A percentile compares a stretch with the other conserved stretches of the same genome.
phyloP scores from a whole-genome alignment of 208 protist genomes.

The Angomonas deanei region DNA sequence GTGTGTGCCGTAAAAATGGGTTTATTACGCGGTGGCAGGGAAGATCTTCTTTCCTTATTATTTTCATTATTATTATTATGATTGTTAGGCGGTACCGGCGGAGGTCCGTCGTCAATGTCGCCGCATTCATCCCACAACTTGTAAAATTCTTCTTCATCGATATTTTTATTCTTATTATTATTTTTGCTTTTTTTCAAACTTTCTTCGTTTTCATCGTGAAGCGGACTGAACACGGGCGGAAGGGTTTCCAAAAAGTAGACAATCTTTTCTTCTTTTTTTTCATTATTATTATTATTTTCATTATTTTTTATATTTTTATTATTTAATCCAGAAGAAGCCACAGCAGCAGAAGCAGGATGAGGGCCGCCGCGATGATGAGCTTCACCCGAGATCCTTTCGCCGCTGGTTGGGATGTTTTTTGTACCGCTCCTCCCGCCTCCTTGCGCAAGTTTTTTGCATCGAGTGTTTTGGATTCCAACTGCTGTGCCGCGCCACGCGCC shows the following conservation, averaged over 20 bases:
- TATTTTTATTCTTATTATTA: background rate
- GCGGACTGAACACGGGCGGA: background rate
- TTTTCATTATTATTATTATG: background rate
- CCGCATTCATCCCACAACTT: background rate
- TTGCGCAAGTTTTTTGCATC: background rate
- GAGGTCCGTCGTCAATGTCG: background rate
- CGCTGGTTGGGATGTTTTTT: background rate
- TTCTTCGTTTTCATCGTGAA: background rate
- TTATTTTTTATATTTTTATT: background rate
- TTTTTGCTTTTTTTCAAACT: background rate
- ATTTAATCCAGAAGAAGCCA: background rate
- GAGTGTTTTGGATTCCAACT: background rate
- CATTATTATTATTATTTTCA: background rate
- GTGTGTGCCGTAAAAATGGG: background rate
- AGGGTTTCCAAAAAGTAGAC: background rate
- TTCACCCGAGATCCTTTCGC: background rate
- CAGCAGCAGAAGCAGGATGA: background rate
- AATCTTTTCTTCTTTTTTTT: background rate
- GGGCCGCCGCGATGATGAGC: background rate
- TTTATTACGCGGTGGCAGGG: background rate
- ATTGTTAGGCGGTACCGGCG: background rate
- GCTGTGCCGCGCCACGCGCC: background rate
- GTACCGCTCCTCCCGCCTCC: background rate
- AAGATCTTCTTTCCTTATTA: background rate
- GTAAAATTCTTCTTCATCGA: background rate